Evolutionary conservation across 2,329 filamentous ascomycete species (phyloP), one percentile per base, ranked within the genome.

Genomic region (Cytospora leucostoma): DNA sequence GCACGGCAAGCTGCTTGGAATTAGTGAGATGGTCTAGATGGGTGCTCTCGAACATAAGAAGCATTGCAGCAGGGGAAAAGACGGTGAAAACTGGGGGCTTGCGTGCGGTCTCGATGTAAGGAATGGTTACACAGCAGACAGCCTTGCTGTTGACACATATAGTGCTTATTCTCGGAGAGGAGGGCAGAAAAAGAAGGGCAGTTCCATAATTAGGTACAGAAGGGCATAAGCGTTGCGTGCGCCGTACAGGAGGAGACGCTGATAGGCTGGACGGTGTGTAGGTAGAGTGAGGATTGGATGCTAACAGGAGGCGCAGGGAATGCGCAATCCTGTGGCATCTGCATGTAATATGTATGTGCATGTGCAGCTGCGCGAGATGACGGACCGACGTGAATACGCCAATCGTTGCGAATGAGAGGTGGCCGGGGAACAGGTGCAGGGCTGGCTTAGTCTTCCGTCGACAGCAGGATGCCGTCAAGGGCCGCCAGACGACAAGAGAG

Each of bases 161-260:
- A 34, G 51, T 34, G 54, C 50, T 54, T n/a, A 27, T 13, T 51
- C 19, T 34, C 6, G 13, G 50, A 37, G 32, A 53, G 4, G 58
- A 61, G 38, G 58, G 35, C 15, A 49, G 32, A 37, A 44, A 52
- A 27, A 21, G 51, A 37, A 12, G 50, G 33, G 58, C 37, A 21
- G 21, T 61, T 61, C 58, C 58, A 61, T 61, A 61, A 61, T 61
- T 61, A 61, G 58, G 51, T 34, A 61, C 58, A 61, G 32, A 55
- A 44, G 50, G 58, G 35, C n/a, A 52, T 38, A 55, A 49, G 10
- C n/a, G 32, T 38, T 47, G 44, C 17, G 44, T 21, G 44, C 11
- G 44, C n/a, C 8, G 12, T 37, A 21, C 15, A 27, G 7, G 12
- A 19, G 19, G 35, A 44, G 40, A 19, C 40, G 40, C 7, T 44